phyloP scores from a whole-genome alignment of 2,329 filamentous ascomycete species.

The Lachnellula hyalina region DNA sequence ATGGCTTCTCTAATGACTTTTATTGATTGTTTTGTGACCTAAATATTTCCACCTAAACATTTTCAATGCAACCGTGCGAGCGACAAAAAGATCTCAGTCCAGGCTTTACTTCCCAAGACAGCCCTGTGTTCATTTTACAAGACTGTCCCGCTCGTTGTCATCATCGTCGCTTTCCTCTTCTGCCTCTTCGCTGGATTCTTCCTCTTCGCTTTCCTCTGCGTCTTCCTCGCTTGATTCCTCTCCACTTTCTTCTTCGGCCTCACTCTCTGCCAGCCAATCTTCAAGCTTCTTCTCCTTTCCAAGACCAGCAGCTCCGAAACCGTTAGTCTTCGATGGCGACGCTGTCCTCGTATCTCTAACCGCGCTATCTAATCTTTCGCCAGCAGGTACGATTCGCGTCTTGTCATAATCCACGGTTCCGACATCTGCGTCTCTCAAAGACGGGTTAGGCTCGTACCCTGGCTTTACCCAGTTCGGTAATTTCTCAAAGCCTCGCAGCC shows the following conservation, averaged over 20 bases:
- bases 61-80: neutral
- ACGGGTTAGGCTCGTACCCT: slow-evolving; percentile 73
- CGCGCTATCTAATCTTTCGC: slow-evolving; percentile 58
- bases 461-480: slow-evolving; percentile 80
- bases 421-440: slow-evolving; percentile 58
- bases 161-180: slow-evolving; percentile 26
- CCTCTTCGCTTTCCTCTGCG: slow-evolving; percentile 40
- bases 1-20: slow-evolving; percentile 16
- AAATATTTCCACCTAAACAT: neutral
- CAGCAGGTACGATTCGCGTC: slow-evolving; percentile 48
- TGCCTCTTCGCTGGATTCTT: slow-evolving; percentile 38
- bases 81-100: slow-evolving; percentile 14
- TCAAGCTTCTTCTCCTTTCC: slow-evolving; percentile 70
- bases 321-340: slow-evolving; percentile 44
- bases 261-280: slow-evolving; percentile 73
- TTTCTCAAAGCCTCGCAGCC: slow-evolving; percentile 70
- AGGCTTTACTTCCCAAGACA: slow-evolving; percentile 8
- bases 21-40: slow-evolving; percentile 19
- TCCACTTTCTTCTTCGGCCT: slow-evolving; percentile 43
- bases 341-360: slow-evolving; percentile 33
- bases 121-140: slow-evolving; percentile 26
- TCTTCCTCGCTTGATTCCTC: slow-evolving; percentile 48
- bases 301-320: slow-evolving; percentile 27
- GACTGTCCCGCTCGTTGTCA: slow-evolving; percentile 28
- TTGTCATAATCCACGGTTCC: slow-evolving; percentile 35